Conservation (phyloP, 257 asterid genomes). For the Jasminum sambac region DNA sequence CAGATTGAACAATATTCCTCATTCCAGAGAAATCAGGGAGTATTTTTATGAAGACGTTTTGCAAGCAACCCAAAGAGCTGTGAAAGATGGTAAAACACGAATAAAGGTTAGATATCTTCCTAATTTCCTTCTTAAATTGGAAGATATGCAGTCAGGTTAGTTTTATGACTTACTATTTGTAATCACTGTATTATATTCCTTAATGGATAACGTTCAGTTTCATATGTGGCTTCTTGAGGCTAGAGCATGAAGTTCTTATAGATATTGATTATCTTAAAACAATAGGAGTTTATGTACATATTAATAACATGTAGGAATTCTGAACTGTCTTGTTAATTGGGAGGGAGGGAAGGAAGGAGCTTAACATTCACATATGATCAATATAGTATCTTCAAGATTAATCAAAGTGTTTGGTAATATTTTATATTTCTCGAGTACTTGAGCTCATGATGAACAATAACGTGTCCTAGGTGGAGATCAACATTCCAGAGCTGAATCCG, state of each 20-base stretch:
- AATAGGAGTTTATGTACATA: neutral
- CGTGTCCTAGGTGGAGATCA: conserved; percentile 72
- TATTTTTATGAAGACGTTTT: conserved; percentile 85
- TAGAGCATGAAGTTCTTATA: neutral
- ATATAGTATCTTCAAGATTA: neutral
- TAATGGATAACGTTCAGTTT: neutral
- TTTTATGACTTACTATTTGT: conserved; percentile 10
- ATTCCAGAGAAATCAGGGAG: conserved; percentile 90
- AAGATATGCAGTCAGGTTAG: conserved; percentile 10
- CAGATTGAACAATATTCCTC: conserved; percentile 90
- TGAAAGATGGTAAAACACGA: conserved; percentile 81
- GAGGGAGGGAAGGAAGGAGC: neutral
- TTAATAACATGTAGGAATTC: neutral
- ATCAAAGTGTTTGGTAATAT: neutral
- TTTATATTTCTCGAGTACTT: conserved; percentile 14
- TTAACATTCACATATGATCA: neutral
- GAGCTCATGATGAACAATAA: conserved; percentile 21
- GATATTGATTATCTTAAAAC: neutral
- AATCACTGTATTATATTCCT: neutral
- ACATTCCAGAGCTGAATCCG: conserved; percentile 93
- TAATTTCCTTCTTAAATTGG: conserved; percentile 11
- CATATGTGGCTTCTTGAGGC: neutral
- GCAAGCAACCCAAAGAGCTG: conserved; percentile 78
- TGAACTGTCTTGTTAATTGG: neutral
- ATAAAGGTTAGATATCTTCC: conserved; percentile 56